Percentiles rank a stretch among this genome's conserved stretches.
Evolutionary conservation across 1,139 yeast species (phyloP).

Genomic region (Hyphopichia wangnamkhiaoensis): DNA sequence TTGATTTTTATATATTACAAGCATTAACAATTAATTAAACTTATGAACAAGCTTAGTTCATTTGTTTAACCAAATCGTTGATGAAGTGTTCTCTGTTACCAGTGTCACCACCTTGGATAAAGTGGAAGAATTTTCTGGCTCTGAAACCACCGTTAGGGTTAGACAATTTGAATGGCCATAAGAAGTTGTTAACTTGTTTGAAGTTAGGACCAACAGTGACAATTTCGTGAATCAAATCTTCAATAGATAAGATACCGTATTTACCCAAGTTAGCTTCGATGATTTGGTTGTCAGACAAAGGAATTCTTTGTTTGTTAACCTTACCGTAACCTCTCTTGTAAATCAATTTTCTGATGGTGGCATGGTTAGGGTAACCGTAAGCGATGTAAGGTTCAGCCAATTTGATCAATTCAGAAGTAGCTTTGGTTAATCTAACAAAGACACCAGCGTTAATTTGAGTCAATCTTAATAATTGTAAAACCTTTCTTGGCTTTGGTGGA

Average conservation of each 20-base stretch:
- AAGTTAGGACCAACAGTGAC: conserved; percentile 99
- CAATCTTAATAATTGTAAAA: conserved; percentile 95
- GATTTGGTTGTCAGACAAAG: conserved; percentile 91
- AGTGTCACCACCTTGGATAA: conserved; percentile 99
- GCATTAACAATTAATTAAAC: background rate
- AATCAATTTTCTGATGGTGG: conserved; percentile 93
- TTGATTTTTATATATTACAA: conserved; percentile 2
- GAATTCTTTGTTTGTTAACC: conserved; percentile 97
- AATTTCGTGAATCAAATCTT: conserved; percentile 98
- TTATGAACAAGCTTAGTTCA: conserved; percentile 59
- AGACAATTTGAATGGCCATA: conserved; percentile 99
- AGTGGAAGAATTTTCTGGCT: conserved; percentile 99
- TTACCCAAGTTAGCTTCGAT: conserved; percentile 93
- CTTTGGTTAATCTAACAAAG: conserved; percentile 97
- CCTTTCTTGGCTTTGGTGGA: conserved; percentile 99
- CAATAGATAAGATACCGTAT: conserved; percentile 94
- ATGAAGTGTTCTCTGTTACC: conserved; percentile 99
- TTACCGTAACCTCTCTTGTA: conserved; percentile 99
- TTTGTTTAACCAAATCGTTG: conserved; percentile 96
- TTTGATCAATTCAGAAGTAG: conserved; percentile 93
- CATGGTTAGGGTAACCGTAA: conserved; percentile 98
- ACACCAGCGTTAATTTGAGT: conserved; percentile 99
- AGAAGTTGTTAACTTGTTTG: conserved; percentile 99
- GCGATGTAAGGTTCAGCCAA: conserved; percentile 99
- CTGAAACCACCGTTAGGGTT: conserved; percentile 99